phyloP scores from a whole-genome alignment of 2,329 filamentous ascomycete species.

The Apiospora kogelbergensis region DNA sequence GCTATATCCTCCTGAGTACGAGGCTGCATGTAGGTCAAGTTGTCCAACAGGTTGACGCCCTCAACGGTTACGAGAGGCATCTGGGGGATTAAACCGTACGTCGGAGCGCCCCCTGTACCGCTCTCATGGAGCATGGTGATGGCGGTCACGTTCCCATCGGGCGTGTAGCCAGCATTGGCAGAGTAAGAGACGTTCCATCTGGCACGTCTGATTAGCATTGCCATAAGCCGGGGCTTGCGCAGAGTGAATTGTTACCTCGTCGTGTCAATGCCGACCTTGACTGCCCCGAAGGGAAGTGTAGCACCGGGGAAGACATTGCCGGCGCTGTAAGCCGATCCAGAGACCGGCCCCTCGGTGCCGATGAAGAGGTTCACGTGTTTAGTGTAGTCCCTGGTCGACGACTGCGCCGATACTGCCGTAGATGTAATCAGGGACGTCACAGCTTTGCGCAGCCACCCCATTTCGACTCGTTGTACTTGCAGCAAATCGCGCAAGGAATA shows the following conservation, averaged over 20 bases:
- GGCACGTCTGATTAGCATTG: background rate
- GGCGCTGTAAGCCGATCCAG: slow-evolving; percentile 42
- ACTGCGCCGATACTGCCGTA: background rate
- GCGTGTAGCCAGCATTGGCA: slow-evolving; percentile 37
- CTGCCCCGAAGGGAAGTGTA: slow-evolving; percentile 43
- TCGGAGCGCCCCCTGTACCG: slow-evolving; percentile 58
- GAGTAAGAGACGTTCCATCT: slow-evolving; percentile 24
- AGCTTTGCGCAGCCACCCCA: background rate
- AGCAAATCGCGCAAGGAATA: background rate
- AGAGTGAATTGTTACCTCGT: slow-evolving; percentile 17
- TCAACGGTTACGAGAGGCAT: slow-evolving; percentile 44
- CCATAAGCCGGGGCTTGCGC: background rate
- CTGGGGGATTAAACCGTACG: slow-evolving; percentile 55
- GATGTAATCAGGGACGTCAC: background rate
- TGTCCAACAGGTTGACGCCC: slow-evolving; percentile 45
- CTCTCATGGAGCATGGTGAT: slow-evolving; percentile 56
- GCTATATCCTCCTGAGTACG: slow-evolving; percentile 40
- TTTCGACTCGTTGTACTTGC: background rate
- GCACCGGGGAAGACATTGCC: slow-evolving; percentile 46
- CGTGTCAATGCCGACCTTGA: slow-evolving; percentile 44
- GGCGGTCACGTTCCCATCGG: slow-evolving; percentile 45
- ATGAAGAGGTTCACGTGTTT: slow-evolving; percentile 11
- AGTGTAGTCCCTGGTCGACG: background rate
- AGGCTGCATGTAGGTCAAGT: slow-evolving; percentile 46
- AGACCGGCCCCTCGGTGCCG: slow-evolving; percentile 44